Evolutionary conservation across 1,284 basidiomycete genomes (phyloP), one percentile per base, ranked within the genome.

Genomic region (Moesziomyces antarcticus): DNA sequence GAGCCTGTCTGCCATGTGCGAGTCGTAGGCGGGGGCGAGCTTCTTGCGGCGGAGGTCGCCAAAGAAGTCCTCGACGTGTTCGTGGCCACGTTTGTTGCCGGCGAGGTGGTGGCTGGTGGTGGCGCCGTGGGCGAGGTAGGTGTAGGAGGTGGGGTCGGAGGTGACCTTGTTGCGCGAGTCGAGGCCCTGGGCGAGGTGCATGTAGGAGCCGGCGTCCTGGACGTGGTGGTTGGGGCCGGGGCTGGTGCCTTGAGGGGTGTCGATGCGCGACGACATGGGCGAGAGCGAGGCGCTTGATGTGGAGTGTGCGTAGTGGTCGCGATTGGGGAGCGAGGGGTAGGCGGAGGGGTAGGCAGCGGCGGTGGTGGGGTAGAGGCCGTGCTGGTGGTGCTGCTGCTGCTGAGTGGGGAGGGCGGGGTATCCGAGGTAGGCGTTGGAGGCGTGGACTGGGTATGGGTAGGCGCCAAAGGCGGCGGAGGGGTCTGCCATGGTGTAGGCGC

Each of bases 1-100:
- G 47, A 83, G 75, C n/a, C 79, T 73, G 18, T 81, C 72, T 18
- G 77, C 75, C 80, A 83, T 80, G 54, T 57, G 24, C n/a, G 66
- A 50, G 53, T 82, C 78, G 68, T 83, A 83, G 50, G 75, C 72
- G 25, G 81, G 81, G 14, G 75, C 67, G 45, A 82, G 61, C 56
- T 66, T 70, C 67, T 81, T 82, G 47, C 73, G 67, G 10, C 70
- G 71, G 22, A 82, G 69, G 47, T 82, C 80, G 30, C 73, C 75
- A 35, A 80, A 74, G 52, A 83, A 79, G 50, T 77, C 79, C 20
- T 75, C 75, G 16, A 82, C 75, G 20, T 74, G 61, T 50, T 75
- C 69, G 54, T 80, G 74, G 25, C 66, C 61, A 10, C 81, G 76
- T 69, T 82, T 79, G 52, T 54, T 64, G 20, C 78, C 70, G 14